Evolutionary conservation across 495 filamentous ascomycete species (phyloP), one percentile per base, ranked within the genome.

Genomic region (Xylaria palmicola): DNA sequence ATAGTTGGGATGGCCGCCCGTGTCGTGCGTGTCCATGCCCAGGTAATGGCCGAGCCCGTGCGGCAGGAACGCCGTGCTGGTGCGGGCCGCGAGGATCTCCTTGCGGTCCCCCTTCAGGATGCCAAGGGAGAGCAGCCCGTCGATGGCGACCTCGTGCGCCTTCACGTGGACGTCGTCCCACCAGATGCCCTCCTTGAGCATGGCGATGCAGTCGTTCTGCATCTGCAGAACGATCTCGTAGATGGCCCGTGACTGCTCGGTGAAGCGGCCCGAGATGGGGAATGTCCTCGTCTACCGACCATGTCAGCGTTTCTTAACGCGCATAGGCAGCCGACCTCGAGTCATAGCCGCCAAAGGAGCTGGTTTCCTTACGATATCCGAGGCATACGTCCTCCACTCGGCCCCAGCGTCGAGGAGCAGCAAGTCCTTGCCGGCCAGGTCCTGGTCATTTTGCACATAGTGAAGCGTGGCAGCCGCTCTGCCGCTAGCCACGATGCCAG

Each of bases 11-110:
- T 94, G 85, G 19, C 92, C 93, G 59, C 92, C 93, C 1, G 88
- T 90, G 69, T 97, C 93, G 75, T 97, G 93, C 6, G 91, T 96
- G 73, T 97, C 93, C 89, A 97, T 90, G 50, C 93, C 93, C 8
- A 97, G 79, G 66, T 95, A 93, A 71, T 97, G 92, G 0, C 93
- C 93, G 4, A 97, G 79, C 6, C 93, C 93, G 69, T 97, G 93
- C 4, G 93, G 93, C 70, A 96, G 89, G 78, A 97, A 97, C 6
- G 92, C 91, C 2, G 88, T 86, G 63, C 88, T 93, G 39, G 90
- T 87, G 43, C 91, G 78, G 49, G 80, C 81, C 34, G 84, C 82
- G 64, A 96, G 80, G 51, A 97, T 85, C 62, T 92, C 90, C 10
- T 90, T 83, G 27, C 76, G 78, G 19, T 83, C 77, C 22, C 86